phyloP scores from a whole-genome alignment of 164 flowering plant genomes.

The Malania oleifera region DNA sequence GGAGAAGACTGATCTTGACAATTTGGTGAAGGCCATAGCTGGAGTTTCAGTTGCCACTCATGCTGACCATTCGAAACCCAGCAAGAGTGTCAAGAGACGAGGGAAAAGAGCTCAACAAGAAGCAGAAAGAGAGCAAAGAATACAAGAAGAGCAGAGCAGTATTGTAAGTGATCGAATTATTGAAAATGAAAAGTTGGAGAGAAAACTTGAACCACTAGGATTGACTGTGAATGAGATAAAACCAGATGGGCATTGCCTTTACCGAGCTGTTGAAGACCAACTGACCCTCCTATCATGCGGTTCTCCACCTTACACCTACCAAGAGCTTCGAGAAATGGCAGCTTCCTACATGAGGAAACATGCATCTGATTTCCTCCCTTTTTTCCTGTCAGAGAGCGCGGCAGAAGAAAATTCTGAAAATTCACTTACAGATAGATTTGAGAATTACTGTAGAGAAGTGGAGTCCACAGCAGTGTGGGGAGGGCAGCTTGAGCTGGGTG shows the following conservation, averaged over 20 bases:
- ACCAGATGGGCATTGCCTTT: slow-evolving; percentile 93
- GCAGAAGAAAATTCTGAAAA: slow-evolving; percentile 43
- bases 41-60: slow-evolving; percentile 58
- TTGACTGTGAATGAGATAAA: slow-evolving; percentile 72
- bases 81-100: slow-evolving; percentile 67
- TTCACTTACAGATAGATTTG: slow-evolving; percentile 52
- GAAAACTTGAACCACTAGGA: slow-evolving; percentile 73
- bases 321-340: slow-evolving; percentile 69
- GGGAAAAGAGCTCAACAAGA: slow-evolving; percentile 89
- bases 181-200: slow-evolving; percentile 62
- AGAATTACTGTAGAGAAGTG: slow-evolving; percentile 70
- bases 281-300: slow-evolving; percentile 55
- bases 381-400: slow-evolving; percentile 62
- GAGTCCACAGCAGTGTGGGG: slow-evolving; percentile 94
- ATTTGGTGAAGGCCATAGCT: slow-evolving; percentile 75
- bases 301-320: slow-evolving; percentile 56
- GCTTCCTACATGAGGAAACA: slow-evolving; percentile 78
- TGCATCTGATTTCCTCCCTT: slow-evolving; percentile 68
- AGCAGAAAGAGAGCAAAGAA: slow-evolving; percentile 84
- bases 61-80: slow-evolving; percentile 55
- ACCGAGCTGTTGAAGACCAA: slow-evolving; percentile 87
- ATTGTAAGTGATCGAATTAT: slow-evolving; percentile 62
- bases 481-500: slow-evolving; percentile 91
- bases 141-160: slow-evolving; percentile 78
- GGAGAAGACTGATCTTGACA: slow-evolving; percentile 48